A percentile compares a stretch with the other conserved stretches of the same genome.
These are phyloP conservation scores for Mimosa bimucronata DNA, from an alignment of 306 rosid species.

Conservation along the genomic window DNA sequence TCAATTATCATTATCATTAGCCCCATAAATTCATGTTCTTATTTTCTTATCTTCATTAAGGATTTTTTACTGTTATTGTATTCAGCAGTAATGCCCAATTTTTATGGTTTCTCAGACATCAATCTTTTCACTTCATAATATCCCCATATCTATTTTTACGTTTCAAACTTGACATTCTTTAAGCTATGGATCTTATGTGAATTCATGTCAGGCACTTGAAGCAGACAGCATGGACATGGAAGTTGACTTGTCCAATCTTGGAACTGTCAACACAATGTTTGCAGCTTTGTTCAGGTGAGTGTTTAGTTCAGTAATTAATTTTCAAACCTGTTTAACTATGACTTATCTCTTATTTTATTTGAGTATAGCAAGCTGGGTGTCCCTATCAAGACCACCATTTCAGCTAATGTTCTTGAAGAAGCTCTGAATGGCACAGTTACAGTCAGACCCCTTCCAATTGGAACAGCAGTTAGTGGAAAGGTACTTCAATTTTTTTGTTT, in stretches of 20 bases:
- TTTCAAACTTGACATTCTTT: slow-evolving; percentile 30
- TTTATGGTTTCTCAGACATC: slow-evolving; percentile 1
- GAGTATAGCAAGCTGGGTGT: slow-evolving; percentile 94
- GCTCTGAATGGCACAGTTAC: slow-evolving; percentile 96
- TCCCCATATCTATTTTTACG: slow-evolving; percentile 9
- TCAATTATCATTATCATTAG: slow-evolving; percentile 9
- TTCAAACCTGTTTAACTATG: slow-evolving; percentile 30
- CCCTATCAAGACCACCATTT: slow-evolving; percentile 96
- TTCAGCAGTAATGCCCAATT: slow-evolving; percentile 24
- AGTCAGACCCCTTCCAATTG: slow-evolving; percentile 96
- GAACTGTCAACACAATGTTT: slow-evolving; percentile 98
- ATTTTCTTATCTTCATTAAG: background rate
- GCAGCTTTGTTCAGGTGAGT: slow-evolving; percentile 97
- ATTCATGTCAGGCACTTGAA: slow-evolving; percentile 77
- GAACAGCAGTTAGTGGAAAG: slow-evolving; percentile 97
- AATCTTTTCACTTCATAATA: slow-evolving; percentile 21
- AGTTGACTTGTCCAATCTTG: slow-evolving; percentile 97
- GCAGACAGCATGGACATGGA: slow-evolving; percentile 98
- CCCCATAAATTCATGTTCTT: background rate
- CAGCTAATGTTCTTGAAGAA: slow-evolving; percentile 98
- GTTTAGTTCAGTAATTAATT: slow-evolving; percentile 32
- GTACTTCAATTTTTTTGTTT: slow-evolving; percentile 43
- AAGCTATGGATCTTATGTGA: slow-evolving; percentile 33
- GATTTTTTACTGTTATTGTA: slow-evolving; percentile 19
- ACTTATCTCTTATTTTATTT: slow-evolving; percentile 45